Base-by-base conservation (phyloP, 768 basidiomycete genomes). In the Gloeostereum incarnatum region DNA sequence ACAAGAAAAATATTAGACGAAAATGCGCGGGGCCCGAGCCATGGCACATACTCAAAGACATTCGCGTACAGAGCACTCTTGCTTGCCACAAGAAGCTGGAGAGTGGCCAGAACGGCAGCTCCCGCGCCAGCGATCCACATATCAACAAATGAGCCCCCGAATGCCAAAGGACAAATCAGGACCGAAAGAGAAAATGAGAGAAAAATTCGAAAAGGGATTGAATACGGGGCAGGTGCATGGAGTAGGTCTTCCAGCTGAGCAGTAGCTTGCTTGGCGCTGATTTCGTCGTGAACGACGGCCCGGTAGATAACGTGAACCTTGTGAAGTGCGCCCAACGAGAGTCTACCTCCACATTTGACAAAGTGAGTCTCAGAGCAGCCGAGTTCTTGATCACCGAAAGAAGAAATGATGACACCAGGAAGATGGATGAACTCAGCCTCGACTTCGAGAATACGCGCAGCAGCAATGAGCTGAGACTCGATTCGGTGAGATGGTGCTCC, bases 401-500 rank as follows among this genome's bases (percentile, higher is more conserved):
- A 89, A 46, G 81, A 83, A 38, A 96, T 85, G 47, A 88, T 82
- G 45, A 87, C 71, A 13, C 70, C 73, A 17, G 85, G 87, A 10
- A 88, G 63, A 58, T 92, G 84, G 27, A 94, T 83, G 54, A 92
- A 93, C 54, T 93, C 88, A 31, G 89, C 88, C 55, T 89, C 80
- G 39, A 96, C 76, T 50, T 92, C 90, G 13, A 97, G 78, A 37
- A 92, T 90, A 11, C 80, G 73, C 0, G 92, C 88, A 6, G 88
- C 88, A 7, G 91, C 84, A 22, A 83, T 69, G 26, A 97, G 76
- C 55, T 96, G 92, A 2, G 89, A 82, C 59, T 94, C 91, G 43
- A 97, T 86, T 22, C 93, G 78, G 61, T 97, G 93, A 17, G 88
- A 90, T 0, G 91, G 90, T 13, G 91, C 88, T 4, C 91, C 90